These are phyloP conservation scores for Irpex sp. DNA, from an alignment of 1,284 basidiomycete genomes.

Conservation along the genomic window DNA sequence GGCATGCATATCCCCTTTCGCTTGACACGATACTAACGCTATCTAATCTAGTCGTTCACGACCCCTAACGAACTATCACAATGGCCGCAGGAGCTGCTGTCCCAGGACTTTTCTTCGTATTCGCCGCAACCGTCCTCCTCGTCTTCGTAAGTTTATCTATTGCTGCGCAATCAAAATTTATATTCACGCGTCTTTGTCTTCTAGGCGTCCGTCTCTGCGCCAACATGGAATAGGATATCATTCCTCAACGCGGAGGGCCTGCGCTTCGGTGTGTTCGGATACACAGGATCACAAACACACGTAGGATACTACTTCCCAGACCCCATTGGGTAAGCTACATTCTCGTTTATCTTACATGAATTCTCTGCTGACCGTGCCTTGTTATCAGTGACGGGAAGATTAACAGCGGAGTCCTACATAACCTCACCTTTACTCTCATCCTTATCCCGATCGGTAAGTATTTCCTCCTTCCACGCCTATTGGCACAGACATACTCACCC, in stretches of 20 bases:
- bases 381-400: conserved; percentile 31
- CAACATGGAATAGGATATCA: conserved; percentile 68
- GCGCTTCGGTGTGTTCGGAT: conserved; percentile 76
- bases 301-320: conserved; percentile 59
- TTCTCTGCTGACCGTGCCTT: conserved; percentile 1
- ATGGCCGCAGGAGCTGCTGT: conserved; percentile 39
- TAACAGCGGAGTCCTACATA: conserved; percentile 54
- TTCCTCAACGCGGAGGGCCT: conserved; percentile 58
- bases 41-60: conserved; percentile 3
- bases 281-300: conserved; percentile 50
- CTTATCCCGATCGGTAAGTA: conserved; percentile 69
- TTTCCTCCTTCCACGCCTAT: conserved; percentile 8
- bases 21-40: no score
- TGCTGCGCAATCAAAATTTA: not conserved
- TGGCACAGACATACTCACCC: not conserved
- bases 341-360: conserved; percentile 2
- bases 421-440: conserved; percentile 70
- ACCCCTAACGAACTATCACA: conserved; percentile 17
- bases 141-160: conserved; percentile 49
- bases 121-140: conserved; percentile 64
- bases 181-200: conserved; percentile 1
- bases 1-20: conserved; percentile 1
- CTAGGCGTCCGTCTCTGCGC: conserved; percentile 61
- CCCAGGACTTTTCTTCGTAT: conserved; percentile 49
- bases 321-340: conserved; percentile 31